Evolutionary conservation across 192 early-diverging fungal genomes (phyloP), one percentile per base, ranked within the genome.

Genomic region (Chytriomyces sp.): DNA sequence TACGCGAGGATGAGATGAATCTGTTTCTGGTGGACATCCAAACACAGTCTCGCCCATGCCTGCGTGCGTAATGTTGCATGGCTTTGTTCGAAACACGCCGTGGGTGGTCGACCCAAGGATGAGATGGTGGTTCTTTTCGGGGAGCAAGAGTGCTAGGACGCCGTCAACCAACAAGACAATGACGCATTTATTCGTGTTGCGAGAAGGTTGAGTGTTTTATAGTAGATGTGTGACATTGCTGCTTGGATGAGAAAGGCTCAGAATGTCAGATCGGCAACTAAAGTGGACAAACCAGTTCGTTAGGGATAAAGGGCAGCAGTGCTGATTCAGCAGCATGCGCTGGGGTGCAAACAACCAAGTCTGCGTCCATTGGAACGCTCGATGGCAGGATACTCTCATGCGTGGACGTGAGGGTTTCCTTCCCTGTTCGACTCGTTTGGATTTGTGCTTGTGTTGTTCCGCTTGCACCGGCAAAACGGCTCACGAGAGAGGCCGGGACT

Each of bases 121-220:
- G 9, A 24, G 65, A 50, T 8, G n/a, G 50, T 26, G 8, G 23
- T 1, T 20, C 16, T 6, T 59, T 9, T 2, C 6, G 24, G 24
- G 28, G 50, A 53, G 23, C 10, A 49, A 6, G 50, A 69, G 57
- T 16, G 44, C 69, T 3, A 72, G 57, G n/a, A 65, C 77, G 20
- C 77, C 77, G 35, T 78, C 71, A 6, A 48, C 59, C n/a, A 78
- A 63, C 13, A 78, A 45, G 8, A 78, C 69, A 45, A 78, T n/a
- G 43, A 65, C 28, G 28, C 28, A 2, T 35, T 35, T 35, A 35
- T 35, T 35, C 28, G 28, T 35, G 28, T 35, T 35, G 28, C 1
- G 28, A 35, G 28, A 35, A 1, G 28, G 28, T 2, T 35, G 28
- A 1, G 28, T 35, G 28, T 35, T 35, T 35, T 35, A 35, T 2